Evolutionary conservation across 306 rosid genomes (phyloP), one percentile per base, ranked within the genome.

Genomic region (Quercus aquifolioides): DNA sequence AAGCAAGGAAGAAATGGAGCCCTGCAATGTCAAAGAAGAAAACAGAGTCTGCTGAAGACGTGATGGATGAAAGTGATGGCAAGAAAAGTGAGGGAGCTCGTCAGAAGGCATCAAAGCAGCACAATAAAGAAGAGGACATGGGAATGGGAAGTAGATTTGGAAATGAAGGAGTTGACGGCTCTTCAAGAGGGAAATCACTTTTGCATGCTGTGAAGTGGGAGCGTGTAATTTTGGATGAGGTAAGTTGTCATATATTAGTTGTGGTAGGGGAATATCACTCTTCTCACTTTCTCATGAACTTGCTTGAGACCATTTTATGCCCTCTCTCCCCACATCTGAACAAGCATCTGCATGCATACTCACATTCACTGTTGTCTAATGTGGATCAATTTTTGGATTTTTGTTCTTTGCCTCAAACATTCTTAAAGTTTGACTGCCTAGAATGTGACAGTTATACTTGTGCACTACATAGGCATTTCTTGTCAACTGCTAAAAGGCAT

Each of bases 211-310:
- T 91, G 49, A 91, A 85, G 83, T 94, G 99, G 99, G 86, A 86
- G 54, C 90, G 99, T 55, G 83, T 94, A 79, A 92, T 92, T 82
- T 83, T 92, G 86, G 99, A 92, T 78, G 97, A 94, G 99, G 99
- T 94, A 69, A 76, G 85, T 85, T 60, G 64, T 63, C 73, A 77
- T 65, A 74, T 60, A 70, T 31, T 21, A 62, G 26, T 59, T 57
- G 28, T 43, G 3, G 23, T 64, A 5, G 25, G 51, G 54, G 41
- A 30, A 64, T 30, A 5, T 64, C 23, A 64, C 31, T 30, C 70
- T 26, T 26, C 70, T 30, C 6, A 35, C n/a, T 30, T 30, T 28
- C 4, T 14, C 33, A 28, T 64, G 70, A 64, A 64, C 31, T 17
- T 15, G 59, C 17, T 49, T 10, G 14, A 49, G 4, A 31, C 43